These are phyloP conservation scores for Rosa rugosa DNA, from an alignment of 306 rosid genomes.

Conservation along the genomic window DNA sequence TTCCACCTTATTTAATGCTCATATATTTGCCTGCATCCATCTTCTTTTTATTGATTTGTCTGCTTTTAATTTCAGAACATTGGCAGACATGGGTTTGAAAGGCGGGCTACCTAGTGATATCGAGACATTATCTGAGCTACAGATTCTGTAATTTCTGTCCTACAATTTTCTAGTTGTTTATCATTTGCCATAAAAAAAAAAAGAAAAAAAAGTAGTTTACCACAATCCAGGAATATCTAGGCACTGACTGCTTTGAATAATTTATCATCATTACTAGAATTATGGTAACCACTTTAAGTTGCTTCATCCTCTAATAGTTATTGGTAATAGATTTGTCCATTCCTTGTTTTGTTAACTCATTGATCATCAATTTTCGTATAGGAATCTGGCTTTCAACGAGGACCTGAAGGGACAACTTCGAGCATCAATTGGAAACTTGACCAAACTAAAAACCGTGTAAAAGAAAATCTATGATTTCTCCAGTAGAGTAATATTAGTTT, in stretches of 20 bases:
- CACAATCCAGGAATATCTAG: background rate
- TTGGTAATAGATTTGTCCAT: background rate
- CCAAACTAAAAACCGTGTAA: constrained; percentile 29
- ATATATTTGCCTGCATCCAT: background rate
- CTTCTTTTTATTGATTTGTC: background rate
- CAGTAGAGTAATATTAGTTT: background rate
- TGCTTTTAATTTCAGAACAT: constrained; percentile 21
- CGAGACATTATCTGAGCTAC: constrained; percentile 38
- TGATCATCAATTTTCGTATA: constrained; percentile 10
- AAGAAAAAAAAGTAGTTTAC: background rate
- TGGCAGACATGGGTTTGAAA: constrained; percentile 34
- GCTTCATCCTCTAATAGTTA: background rate
- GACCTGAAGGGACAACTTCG: constrained; percentile 40
- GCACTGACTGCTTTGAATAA: background rate
- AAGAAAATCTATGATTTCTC: too few relatives aligned
- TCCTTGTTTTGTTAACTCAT: background rate
- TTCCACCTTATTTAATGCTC: background rate
- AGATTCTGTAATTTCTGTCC: constrained; percentile 30
- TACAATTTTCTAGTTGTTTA: background rate
- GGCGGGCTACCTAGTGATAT: constrained; percentile 45
- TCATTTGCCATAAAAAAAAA: too few relatives aligned
- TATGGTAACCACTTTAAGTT: background rate
- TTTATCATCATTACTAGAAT: background rate
- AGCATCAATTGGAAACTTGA: constrained; percentile 36
- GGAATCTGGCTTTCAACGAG: constrained; percentile 51